A percentile compares a stretch with the other conserved stretches of the same genome.
Conservation (phyloP, 805 yeast genomes). For the Brettanomyces sp. region DNA sequence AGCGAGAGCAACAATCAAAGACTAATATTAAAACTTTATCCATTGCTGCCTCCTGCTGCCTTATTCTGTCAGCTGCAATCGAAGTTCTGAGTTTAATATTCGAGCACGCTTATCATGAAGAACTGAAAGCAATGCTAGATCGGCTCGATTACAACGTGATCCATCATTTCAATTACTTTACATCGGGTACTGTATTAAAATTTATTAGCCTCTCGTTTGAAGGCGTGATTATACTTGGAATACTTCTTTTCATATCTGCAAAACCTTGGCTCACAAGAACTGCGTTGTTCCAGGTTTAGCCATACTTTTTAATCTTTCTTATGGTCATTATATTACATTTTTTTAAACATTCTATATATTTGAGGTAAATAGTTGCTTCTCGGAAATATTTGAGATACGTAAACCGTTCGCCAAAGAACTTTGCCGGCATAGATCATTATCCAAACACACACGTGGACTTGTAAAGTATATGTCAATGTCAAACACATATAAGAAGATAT, state of each 20-base stretch:
- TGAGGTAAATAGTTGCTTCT: not conserved
- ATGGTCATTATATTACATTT: not conserved
- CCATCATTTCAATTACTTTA: slow-evolving; percentile 2
- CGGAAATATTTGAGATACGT: not conserved
- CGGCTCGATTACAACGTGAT: not conserved
- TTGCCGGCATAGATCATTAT: too few relatives aligned
- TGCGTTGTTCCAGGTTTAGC: too few relatives aligned
- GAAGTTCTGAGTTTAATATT: not conserved
- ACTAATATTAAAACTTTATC: not conserved
- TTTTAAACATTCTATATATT: not conserved
- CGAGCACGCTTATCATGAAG: not conserved
- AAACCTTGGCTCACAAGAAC: slow-evolving; percentile 6
- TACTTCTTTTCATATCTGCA: not conserved
- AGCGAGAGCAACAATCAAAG: not conserved
- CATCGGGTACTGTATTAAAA: slow-evolving; percentile 1
- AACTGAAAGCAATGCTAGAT: not conserved
- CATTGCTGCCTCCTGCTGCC: not conserved
- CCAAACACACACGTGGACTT: too few relatives aligned
- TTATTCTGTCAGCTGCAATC: not conserved
- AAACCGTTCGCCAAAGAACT: too few relatives aligned
- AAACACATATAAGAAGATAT: too few relatives aligned
- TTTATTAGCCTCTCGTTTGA: not conserved
- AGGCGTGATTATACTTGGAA: not conserved
- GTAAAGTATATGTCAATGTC: too few relatives aligned
- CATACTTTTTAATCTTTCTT: too few relatives aligned